phyloP scores from a whole-genome alignment of 2,329 filamentous ascomycete species.

The Fusarium palustre region DNA sequence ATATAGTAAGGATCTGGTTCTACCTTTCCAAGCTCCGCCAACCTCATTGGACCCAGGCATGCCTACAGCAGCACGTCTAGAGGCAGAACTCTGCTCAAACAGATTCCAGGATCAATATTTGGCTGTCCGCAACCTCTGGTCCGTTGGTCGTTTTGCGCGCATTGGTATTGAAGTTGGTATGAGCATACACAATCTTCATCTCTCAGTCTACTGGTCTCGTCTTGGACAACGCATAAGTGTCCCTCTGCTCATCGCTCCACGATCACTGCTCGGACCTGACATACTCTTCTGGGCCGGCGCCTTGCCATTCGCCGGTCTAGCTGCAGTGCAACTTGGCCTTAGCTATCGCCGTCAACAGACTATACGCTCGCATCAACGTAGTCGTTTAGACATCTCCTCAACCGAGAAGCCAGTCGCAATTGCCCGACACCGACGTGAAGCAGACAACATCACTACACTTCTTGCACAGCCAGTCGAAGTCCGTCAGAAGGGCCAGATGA shows the following conservation, averaged over 20 bases:
- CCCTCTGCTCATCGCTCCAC: constrained; percentile 56
- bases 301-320: constrained; percentile 56
- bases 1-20: constrained; percentile 49
- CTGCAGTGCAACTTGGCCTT: constrained; percentile 51
- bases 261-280: constrained; percentile 42
- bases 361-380: constrained; percentile 14
- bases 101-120: constrained; percentile 54
- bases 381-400: constrained; percentile 15
- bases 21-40: constrained; percentile 43
- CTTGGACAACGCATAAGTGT: constrained; percentile 59
- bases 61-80: constrained; percentile 51
- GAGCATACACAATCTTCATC: constrained; percentile 55
- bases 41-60: constrained; percentile 22
- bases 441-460: constrained; percentile 59
- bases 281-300: constrained; percentile 55
- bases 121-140: constrained; percentile 58
- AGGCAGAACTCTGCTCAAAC: constrained; percentile 57
- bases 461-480: constrained; percentile 56
- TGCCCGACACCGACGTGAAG: constrained; percentile 55
- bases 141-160: constrained; percentile 56
- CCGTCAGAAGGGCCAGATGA: constrained; percentile 52
- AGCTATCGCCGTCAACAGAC: constrained; percentile 24
- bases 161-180: constrained; percentile 60
- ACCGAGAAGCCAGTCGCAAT: constrained; percentile 45
- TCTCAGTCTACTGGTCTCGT: constrained; percentile 62